Conservation (phyloP, 371 early-diverging fungal species). For the Parasitella parasitica region DNA sequence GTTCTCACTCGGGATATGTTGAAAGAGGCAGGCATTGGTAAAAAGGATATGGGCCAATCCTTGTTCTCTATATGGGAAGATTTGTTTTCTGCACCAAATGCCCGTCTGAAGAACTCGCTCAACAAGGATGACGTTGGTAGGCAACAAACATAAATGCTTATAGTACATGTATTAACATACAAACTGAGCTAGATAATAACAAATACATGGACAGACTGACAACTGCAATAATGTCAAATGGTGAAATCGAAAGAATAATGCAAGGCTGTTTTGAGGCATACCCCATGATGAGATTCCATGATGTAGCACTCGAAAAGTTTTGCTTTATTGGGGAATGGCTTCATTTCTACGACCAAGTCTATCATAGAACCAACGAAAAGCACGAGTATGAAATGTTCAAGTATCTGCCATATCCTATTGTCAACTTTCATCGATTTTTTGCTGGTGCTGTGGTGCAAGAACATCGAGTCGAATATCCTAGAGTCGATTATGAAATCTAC, state of each 20-base stretch:
- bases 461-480: slow-evolving; percentile 79
- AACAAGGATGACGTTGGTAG: slow-evolving; percentile 18
- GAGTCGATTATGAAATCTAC: slow-evolving; percentile 67
- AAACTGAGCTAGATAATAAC: slow-evolving; percentile 18
- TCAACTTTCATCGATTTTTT: slow-evolving; percentile 83
- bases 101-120: slow-evolving; percentile 17
- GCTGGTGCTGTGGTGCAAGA: slow-evolving; percentile 65
- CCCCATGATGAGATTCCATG: slow-evolving; percentile 73
- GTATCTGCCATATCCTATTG: slow-evolving; percentile 74
- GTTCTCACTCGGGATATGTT: slow-evolving; percentile 61
- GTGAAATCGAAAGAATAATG: slow-evolving; percentile 83
- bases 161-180: background rate
- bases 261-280: slow-evolving; percentile 94
- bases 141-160: background rate
- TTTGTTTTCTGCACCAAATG: slow-evolving; percentile 59
- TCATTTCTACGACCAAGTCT: slow-evolving; percentile 76
- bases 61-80: slow-evolving; percentile 81
- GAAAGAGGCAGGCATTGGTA: slow-evolving; percentile 58
- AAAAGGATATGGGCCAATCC: slow-evolving; percentile 81
- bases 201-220: slow-evolving; percentile 54
- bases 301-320: slow-evolving; percentile 68
- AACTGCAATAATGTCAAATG: slow-evolving; percentile 59
- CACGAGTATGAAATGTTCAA: slow-evolving; percentile 55
- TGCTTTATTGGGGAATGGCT: slow-evolving; percentile 76
- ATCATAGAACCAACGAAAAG: slow-evolving; percentile 43